phyloP scores from a whole-genome alignment of 805 yeast genomes.

The Candida krabiensis region DNA sequence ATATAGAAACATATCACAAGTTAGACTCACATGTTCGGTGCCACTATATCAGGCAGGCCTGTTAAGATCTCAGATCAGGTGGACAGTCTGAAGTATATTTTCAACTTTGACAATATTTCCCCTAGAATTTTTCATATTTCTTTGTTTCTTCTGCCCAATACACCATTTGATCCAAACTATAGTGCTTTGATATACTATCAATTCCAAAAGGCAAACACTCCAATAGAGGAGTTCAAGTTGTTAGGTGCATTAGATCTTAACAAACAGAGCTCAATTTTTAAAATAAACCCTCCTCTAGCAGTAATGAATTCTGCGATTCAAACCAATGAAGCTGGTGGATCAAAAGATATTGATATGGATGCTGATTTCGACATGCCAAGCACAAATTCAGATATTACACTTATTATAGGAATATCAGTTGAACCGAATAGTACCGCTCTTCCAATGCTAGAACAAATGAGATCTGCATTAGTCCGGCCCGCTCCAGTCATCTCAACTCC shows the following conservation, averaged over 20 bases:
- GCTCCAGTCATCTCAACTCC: constrained; percentile 36
- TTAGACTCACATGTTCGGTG: constrained; percentile 34
- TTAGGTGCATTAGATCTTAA: constrained; percentile 59
- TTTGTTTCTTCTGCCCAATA: constrained; percentile 81
- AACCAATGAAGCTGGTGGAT: constrained; percentile 15
- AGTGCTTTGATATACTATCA: constrained; percentile 91
- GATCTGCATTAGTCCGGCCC: constrained; percentile 18
- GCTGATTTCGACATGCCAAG: constrained; percentile 38
- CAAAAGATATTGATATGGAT: constrained; percentile 52
- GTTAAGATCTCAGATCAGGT: constrained; percentile 60
- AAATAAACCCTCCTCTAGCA: constrained; percentile 61
- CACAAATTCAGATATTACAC: constrained; percentile 9
- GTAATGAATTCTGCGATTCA: constrained; percentile 32
- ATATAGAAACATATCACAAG: too few relatives aligned
- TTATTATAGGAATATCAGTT: constrained; percentile 80
- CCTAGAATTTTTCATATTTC: constrained; percentile 70
- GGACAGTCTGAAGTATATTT: constrained; percentile 64
- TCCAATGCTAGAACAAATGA: constrained; percentile 42
- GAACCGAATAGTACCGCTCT: constrained; percentile 75
- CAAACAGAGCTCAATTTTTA: constrained; percentile 92
- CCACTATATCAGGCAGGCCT: constrained; percentile 34
- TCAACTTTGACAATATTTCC: constrained; percentile 61
- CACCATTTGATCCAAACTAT: constrained; percentile 64
- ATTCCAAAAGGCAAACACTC: constrained; percentile 52
- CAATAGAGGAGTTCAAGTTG: constrained; percentile 52